Base-by-base conservation (phyloP, 495 filamentous ascomycete species). In the Aspergillus saccharolyticus region DNA sequence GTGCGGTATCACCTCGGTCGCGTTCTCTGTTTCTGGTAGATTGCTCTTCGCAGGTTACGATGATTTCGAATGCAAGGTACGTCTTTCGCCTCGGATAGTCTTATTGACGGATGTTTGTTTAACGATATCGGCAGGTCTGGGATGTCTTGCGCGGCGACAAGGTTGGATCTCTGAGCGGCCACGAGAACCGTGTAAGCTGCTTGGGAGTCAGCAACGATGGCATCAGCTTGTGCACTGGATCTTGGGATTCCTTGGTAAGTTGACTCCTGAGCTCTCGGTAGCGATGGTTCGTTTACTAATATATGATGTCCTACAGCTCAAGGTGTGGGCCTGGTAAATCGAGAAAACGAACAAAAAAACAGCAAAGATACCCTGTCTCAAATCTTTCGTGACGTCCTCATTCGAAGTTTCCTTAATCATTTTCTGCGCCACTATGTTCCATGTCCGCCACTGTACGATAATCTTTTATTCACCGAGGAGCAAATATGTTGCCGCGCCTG, bases 51-150 rank as follows among this genome's bases (percentile, higher is more conserved):
- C 94, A 55, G 94, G 94, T 57, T 98, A 98, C 69, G 94, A 98
- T 66, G 94, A 98, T 67, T 98, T 97, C 68, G 94, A 98, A 75
- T 98, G 94, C 89, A 98, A 98, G 87, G 94, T 97, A 78, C 65
- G 80, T 53, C 55, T 44, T 25, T 39, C 42, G 6, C 15, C 28
- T 22, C 18, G 18, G 17, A 9, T 28, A 42, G 9, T 44, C 4
- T 20, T 51, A 30, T n/a, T 19, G 19, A 20, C 8, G 2, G 21
- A 15, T 22, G 50, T 30, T 28, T 60, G 33, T 46, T 20, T 51
- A 18, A 60, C 74, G 52, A 74, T 22, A 9, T 43, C 21, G 42
- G 44, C 55, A 97, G 93, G 94, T 98, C 42, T 98, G 94, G 94
- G 94, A 98, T 79, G 84, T 95, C 54, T 89, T 96, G 43, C 89